Conservation (phyloP, 768 basidiomycete genomes). For the Mycena maculata region DNA sequence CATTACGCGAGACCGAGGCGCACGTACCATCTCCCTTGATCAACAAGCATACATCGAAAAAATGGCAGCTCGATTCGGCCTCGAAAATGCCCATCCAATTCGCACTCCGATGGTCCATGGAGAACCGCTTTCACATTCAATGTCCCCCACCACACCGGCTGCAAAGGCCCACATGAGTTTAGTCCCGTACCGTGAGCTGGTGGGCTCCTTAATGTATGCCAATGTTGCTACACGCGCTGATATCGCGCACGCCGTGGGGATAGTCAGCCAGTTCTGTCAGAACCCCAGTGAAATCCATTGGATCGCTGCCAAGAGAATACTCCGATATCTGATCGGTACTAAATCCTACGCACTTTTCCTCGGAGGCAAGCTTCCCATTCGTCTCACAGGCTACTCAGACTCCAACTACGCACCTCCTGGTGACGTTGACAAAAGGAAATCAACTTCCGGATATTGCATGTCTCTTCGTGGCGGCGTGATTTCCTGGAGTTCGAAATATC, state of each 20-base stretch:
- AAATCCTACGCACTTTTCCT: background rate
- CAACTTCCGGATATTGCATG: background rate
- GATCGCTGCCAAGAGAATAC: conserved; percentile 45
- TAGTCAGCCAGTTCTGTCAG: conserved; percentile 28
- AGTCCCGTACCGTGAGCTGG: background rate
- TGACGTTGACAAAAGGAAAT: conserved; percentile 1
- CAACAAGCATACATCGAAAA: no score
- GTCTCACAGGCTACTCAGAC: background rate
- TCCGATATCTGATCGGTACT: conserved; percentile 47
- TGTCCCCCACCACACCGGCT: background rate
- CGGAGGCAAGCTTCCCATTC: background rate
- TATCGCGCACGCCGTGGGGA: conserved; percentile 30
- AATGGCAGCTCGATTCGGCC: background rate
- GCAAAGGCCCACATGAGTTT: background rate
- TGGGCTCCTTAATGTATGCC: conserved; percentile 13
- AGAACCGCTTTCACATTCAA: background rate
- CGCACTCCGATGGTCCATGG: conserved; percentile 1
- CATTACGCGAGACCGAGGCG: conserved; percentile 16
- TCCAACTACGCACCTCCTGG: conserved; percentile 7
- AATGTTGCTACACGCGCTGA: conserved; percentile 31
- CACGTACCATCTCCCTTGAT: background rate
- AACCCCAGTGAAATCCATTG: conserved; percentile 42
- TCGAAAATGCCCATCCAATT: conserved; percentile 4
- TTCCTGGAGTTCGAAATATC: no score
- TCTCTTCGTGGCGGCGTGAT: background rate